Percentiles rank a stretch among this genome's conserved stretches.
Conservation (phyloP, 2,329 filamentous ascomycete genomes). For the Aspergillus tamarii region DNA sequence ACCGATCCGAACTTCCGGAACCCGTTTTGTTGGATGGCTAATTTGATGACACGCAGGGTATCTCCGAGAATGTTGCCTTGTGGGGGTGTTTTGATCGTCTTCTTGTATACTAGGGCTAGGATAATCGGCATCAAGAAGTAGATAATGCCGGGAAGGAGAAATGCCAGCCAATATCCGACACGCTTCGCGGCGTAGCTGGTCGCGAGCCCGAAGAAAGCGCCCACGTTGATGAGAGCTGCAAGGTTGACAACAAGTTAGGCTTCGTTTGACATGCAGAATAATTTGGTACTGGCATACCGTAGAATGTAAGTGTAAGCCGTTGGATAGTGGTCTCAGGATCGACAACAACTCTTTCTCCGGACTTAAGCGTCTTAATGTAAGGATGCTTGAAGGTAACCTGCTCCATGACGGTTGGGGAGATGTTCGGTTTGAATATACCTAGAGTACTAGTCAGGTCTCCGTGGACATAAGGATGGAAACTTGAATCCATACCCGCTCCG, state of each 20-base stretch:
- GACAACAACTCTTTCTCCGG: not conserved
- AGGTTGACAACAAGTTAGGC: not conserved
- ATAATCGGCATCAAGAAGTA: not conserved
- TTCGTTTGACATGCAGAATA: not conserved
- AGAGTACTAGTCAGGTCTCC: not conserved
- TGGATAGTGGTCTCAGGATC: not conserved
- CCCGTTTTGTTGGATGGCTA: not conserved
- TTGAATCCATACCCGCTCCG: not conserved
- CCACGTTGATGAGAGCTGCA: not conserved
- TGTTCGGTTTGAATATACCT: not conserved
- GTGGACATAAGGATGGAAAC: not conserved
- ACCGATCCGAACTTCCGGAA: not conserved
- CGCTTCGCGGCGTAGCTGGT: not conserved
- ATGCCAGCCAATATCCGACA: not conserved
- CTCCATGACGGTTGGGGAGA: not conserved
- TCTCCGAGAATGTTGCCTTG: not conserved
- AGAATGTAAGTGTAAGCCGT: not conserved
- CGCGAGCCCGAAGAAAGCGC: not conserved
- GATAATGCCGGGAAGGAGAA: not conserved
- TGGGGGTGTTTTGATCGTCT: not conserved
- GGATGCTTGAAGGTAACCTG: not conserved
- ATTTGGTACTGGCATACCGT: not conserved
- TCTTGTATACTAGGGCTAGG: not conserved
- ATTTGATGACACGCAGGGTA: not conserved
- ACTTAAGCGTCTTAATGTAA: not conserved